Evolutionary conservation across 108 stramenopile species (phyloP), one percentile per base, ranked within the genome.

Genomic region (Skeletonema potamos): DNA sequence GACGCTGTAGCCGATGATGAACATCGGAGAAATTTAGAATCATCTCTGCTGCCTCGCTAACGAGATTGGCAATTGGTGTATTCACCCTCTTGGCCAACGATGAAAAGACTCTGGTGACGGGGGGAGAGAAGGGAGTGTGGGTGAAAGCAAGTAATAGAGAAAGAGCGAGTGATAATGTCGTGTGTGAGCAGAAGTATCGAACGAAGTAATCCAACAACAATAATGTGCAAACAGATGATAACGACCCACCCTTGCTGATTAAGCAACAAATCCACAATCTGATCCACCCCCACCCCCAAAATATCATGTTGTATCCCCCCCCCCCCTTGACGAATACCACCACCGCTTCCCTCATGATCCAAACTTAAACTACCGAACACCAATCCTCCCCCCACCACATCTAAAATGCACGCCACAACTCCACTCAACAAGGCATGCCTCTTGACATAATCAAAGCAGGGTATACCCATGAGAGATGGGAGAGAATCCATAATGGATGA

Each of bases 261-360:
- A 41, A 72, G 51, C 57, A 80, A 51, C 64, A 80, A 37, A 64
- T 80, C 79, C 27, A 80, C 72, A 68, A 80, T 58, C 63, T 58
- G 62, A 22, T 58, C 54, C 20, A 80, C 72, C 43, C 63, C 71
- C 46, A 68, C 79, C 36, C 66, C 54, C 34, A 70, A 56, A 62
- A 61, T 48, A 69, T 20, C 39, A 22, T 65, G 34, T 51, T n/a
- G 22, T 48, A 54, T 11, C 11, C 51, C 10, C 27, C 26, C 2
- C 18, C 32, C 54, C 48, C 39, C 7, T 34, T n/a, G 17, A 22
- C 46, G 18, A 48, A 1, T 18, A 48, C 46, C 46, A 18, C 4
- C 4, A 17, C 62, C 66, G 5, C 46, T 20, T 20, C 32, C 65
- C 6, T 56, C 67, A 8, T 56, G 61, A 24, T 48, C 37, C 48